Evolutionary conservation across 1,139 yeast genomes (phyloP), one percentile per base, ranked within the genome.

Genomic region (Sugiyamaella grinbergsii): DNA sequence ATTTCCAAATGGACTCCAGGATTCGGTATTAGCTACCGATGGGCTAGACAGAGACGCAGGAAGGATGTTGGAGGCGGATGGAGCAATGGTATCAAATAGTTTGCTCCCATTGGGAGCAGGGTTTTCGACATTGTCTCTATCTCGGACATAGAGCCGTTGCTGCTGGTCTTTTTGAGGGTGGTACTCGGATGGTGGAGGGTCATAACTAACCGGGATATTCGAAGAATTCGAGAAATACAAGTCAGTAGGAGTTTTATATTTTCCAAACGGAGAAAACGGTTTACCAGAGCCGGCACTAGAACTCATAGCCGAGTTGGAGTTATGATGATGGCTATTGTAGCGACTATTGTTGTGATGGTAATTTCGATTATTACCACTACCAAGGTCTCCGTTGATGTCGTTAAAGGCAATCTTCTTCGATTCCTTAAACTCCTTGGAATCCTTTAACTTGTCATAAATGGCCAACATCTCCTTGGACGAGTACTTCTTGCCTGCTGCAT

Each of bases 391-490:
- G 10, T n/a, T 15, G 18, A 42, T 5, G 10, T 42, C 47, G 6
- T 31, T 6, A 10, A 42, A 7, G 6, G 19, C 47, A 34, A 42
- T 7, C 29, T 33, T 32, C 29, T 42, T 42, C 4, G 33, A 16
- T 0, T 65, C 65, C 32, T 59, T 61, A 34, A 60, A 57, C 15
- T 58, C 57, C 18, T 65, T 60, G 45, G 60, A 57, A 15, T 58
- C 57, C 64, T 77, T 73, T 67, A 79, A 72, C 33, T 73, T 70
- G 29, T 71, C 67, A 78, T 82, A 82, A 16, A 81, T 76, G 33
- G 74, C 70, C 54, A 82, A 73, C 57, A 82, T 76, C 56, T 82
- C 81, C 31, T 76, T 75, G 65, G 80, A 70, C 11, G 78, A 62
- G 58, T 82, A 82, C 43, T 55, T 60, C 33, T 57, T 54, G 16